Evolutionary conservation across 164 flowering plant species (phyloP).

Genomic region (Tetracentron sinense): DNA sequence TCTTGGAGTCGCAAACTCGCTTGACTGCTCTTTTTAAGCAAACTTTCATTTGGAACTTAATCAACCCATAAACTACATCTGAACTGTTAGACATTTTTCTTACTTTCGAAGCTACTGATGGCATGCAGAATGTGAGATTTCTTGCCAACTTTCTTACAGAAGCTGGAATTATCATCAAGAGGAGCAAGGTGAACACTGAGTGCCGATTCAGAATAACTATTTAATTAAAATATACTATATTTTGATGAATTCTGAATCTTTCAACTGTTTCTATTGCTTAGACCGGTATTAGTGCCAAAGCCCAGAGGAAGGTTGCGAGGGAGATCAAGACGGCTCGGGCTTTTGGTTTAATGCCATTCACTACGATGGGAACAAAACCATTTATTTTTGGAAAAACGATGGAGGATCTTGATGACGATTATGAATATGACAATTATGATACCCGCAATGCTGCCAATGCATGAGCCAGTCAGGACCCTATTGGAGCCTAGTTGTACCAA

Average conservation of each 20-base stretch:
- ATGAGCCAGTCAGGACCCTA: neutral
- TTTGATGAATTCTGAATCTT: neutral
- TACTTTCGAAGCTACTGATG: conserved; percentile 1
- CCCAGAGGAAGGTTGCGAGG: conserved; percentile 88
- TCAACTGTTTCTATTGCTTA: conserved; percentile 18
- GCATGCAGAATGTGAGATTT: conserved; percentile 78
- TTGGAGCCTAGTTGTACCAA: neutral
- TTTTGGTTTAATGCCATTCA: conserved; percentile 91
- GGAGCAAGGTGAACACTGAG: conserved; percentile 57
- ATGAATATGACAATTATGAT: conserved; percentile 21
- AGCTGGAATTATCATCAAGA: conserved; percentile 78
- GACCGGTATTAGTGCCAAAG: conserved; percentile 90
- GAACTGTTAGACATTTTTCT: neutral
- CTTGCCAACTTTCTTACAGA: conserved; percentile 88
- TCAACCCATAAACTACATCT: too few relatives aligned
- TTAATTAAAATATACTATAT: too few relatives aligned
- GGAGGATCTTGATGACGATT: conserved; percentile 52
- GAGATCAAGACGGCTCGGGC: conserved; percentile 95
- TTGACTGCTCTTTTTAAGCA: neutral
- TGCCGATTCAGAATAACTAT: neutral
- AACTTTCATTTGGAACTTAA: neutral
- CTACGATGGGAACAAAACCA: conserved; percentile 83
- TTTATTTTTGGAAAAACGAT: conserved; percentile 59
- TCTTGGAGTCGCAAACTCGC: neutral
- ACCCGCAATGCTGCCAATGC: neutral